Evolutionary conservation across 2,329 filamentous ascomycete genomes (phyloP).

Genomic region (Cytospora piceae): DNA sequence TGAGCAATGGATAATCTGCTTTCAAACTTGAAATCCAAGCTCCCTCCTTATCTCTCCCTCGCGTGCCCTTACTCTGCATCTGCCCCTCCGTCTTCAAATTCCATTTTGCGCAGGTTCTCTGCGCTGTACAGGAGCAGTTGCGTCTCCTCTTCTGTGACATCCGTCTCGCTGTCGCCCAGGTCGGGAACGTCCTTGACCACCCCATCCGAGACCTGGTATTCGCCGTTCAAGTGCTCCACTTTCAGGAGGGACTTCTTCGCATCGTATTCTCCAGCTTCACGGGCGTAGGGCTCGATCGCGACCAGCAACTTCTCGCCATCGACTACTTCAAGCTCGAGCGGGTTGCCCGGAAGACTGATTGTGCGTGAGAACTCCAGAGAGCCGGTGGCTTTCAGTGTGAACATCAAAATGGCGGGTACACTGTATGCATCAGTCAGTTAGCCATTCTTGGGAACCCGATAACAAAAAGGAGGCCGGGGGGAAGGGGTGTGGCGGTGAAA

Average conservation of each 20-base stretch:
- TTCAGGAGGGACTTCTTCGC: constrained; percentile 22
- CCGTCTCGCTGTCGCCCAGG: constrained; percentile 39
- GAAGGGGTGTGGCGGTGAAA: constrained; percentile 17
- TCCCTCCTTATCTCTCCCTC: constrained; percentile 14
- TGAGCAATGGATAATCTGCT: constrained; percentile 23
- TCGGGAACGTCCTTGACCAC: constrained; percentile 31
- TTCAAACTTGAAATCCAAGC: background rate
- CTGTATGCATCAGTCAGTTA: constrained; percentile 40
- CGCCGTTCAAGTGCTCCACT: constrained; percentile 25
- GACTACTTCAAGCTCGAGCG: constrained; percentile 56
- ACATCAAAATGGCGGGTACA: constrained; percentile 67
- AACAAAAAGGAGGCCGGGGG: constrained; percentile 14
- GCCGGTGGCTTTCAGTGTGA: constrained; percentile 55
- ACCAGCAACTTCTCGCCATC: constrained; percentile 40
- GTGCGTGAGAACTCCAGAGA: constrained; percentile 53
- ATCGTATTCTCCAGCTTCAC: constrained; percentile 30
- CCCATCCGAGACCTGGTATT: constrained; percentile 25
- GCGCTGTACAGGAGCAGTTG: constrained; percentile 50
- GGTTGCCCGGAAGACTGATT: constrained; percentile 65
- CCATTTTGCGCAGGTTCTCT: constrained; percentile 53
- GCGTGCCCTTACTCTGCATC: constrained; percentile 26
- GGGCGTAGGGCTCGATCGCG: constrained; percentile 43
- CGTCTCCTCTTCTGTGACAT: constrained; percentile 45
- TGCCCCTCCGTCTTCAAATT: constrained; percentile 37
- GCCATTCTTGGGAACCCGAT: background rate